Percentiles rank a stretch among this genome's conserved stretches.
Conservation (phyloP, 2,329 filamentous ascomycete genomes). For the Epicoccum sorghinum region DNA sequence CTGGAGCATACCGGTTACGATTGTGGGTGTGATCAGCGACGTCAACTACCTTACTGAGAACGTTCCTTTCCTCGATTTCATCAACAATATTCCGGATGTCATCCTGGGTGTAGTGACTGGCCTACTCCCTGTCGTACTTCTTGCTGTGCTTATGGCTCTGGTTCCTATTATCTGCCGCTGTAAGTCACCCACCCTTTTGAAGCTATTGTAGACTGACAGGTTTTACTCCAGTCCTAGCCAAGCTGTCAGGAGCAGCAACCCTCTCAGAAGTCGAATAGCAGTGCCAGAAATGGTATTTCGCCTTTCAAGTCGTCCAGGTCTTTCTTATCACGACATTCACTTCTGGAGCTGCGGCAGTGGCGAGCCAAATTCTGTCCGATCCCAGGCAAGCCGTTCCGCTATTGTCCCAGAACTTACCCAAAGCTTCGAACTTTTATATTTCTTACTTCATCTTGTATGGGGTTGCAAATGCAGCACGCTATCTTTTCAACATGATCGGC, state of each 20-base stretch:
- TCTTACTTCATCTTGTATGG: background rate
- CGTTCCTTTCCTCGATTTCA: background rate
- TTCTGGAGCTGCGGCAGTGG: background rate
- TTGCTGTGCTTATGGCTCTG: background rate
- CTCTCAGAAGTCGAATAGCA: background rate
- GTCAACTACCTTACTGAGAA: background rate
- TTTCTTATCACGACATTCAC: background rate
- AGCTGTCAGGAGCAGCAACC: background rate
- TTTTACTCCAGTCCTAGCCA: background rate
- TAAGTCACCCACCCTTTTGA: background rate
- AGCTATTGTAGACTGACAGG: background rate
- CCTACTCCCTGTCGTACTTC: background rate
- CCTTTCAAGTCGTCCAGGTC: background rate
- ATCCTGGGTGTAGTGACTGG: background rate
- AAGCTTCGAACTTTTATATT: background rate
- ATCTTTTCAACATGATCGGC: background rate
- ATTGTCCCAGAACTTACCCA: background rate
- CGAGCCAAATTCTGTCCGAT: background rate
- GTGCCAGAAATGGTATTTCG: background rate
- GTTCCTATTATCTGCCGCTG: background rate
- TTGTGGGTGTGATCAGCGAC: constrained; percentile 41
- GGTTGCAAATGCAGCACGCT: background rate
- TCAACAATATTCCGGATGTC: background rate
- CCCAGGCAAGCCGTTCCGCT: background rate
- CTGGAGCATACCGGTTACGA: constrained; percentile 77